Evolutionary conservation across 75 land plant species (phyloP).

Genomic region (Pinus albicaulis): DNA sequence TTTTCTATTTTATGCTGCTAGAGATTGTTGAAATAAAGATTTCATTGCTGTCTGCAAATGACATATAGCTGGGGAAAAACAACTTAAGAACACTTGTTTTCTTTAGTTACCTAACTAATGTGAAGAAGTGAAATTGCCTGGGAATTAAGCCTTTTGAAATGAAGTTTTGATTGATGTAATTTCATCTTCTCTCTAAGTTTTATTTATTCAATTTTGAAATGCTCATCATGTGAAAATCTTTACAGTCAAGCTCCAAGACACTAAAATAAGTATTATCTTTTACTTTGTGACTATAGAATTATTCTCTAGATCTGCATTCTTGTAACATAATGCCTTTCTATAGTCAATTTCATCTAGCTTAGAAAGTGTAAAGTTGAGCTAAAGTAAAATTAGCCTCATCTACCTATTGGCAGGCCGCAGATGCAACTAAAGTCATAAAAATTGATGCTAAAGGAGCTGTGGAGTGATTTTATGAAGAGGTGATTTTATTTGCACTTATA

Average conservation of each 20-base stretch:
- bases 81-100: not conserved
- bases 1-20: not conserved
- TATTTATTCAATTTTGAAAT: not conserved
- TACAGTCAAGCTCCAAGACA: not conserved
- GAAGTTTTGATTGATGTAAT: not conserved
- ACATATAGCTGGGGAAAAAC: not conserved
- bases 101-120: not conserved
- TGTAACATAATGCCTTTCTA: not conserved
- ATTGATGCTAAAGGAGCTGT: not conserved
- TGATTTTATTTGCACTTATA: not conserved
- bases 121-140: not conserved
- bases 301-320: not conserved
- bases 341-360: not conserved
- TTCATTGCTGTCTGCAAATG: slow-evolving; percentile 6
- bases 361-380: not conserved
- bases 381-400: not conserved
- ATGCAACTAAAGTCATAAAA: not conserved
- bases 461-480: not conserved
- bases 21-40: not conserved
- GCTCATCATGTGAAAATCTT: not conserved
- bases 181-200: not conserved
- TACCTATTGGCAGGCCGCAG: too few relatives aligned
- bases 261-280: not conserved
- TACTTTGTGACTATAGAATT: not conserved
- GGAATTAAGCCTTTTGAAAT: too few relatives aligned